These are phyloP conservation scores for Planoprotostelium fungivorum DNA, from an alignment of 78 protist species.

Conservation along the genomic window DNA sequence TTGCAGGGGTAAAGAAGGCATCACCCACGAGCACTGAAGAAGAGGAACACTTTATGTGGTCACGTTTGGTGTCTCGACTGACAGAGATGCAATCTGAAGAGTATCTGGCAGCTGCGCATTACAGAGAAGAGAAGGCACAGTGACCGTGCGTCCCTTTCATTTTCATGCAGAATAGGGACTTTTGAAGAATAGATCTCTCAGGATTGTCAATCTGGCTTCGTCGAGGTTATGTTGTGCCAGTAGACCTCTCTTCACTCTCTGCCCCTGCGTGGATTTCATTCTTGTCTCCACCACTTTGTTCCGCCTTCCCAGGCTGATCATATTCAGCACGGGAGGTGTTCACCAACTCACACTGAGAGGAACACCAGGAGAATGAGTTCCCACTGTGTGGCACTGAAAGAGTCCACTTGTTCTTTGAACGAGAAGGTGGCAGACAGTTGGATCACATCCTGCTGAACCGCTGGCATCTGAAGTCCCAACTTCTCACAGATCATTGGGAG, in stretches of 20 bases:
- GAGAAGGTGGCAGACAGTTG: neutral
- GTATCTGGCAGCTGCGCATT: slow-evolving; percentile 41
- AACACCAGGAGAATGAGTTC: neutral
- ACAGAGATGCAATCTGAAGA: slow-evolving; percentile 82
- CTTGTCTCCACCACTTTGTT: neutral
- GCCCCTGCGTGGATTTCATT: neutral
- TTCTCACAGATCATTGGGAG: neutral
- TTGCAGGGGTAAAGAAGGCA: neutral
- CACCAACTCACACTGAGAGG: neutral
- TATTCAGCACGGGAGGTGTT: neutral
- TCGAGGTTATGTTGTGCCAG: neutral
- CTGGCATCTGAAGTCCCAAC: neutral
- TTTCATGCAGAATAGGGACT: neutral
- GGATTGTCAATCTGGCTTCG: neutral
- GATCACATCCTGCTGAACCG: neutral
- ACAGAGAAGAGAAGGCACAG: neutral
- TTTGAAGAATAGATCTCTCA: neutral
- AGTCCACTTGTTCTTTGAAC: neutral
- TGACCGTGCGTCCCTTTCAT: neutral
- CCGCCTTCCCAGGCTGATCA: neutral
- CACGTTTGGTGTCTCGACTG: slow-evolving; percentile 72
- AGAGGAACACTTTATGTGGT: slow-evolving; percentile 78
- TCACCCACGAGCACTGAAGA: slow-evolving; percentile 63
- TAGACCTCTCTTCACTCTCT: neutral
- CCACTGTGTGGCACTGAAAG: neutral